Evolutionary conservation across 176 grass and related monocot genomes (phyloP).

Genomic region (Zizania latifolia): DNA sequence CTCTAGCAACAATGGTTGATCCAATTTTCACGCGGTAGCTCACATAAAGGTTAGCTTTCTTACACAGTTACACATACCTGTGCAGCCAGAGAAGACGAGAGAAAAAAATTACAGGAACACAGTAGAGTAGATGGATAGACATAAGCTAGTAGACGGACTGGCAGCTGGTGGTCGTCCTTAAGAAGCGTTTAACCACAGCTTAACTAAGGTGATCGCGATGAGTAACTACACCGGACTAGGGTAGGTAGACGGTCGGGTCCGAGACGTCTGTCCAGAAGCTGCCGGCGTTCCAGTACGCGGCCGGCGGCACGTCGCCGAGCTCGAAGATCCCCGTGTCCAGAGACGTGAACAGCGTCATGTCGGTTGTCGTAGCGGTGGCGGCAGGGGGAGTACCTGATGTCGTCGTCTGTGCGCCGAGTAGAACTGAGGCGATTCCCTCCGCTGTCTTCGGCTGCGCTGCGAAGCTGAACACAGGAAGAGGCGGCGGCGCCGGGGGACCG

Average conservation of each 20-base stretch:
- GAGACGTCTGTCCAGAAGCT: slow-evolving; percentile 47
- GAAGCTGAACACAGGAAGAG: slow-evolving; percentile 39
- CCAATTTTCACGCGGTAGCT: background rate
- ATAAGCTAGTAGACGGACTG: too few relatives aligned
- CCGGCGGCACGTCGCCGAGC: slow-evolving; percentile 29
- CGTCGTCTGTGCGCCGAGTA: background rate
- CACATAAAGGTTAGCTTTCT: slow-evolving; percentile 37
- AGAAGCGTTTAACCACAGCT: slow-evolving; percentile 32
- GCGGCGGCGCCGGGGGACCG: slow-evolving; percentile 26
- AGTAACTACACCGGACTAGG: slow-evolving; percentile 33
- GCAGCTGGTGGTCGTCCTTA: slow-evolving; percentile 28
- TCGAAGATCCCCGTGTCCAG: slow-evolving; percentile 47
- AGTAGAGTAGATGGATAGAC: background rate
- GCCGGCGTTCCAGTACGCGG: slow-evolving; percentile 39
- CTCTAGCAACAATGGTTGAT: background rate
- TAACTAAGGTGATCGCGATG: slow-evolving; percentile 19
- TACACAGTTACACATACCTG: slow-evolving; percentile 27
- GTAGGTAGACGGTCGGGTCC: slow-evolving; percentile 41
- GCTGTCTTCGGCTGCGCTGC: slow-evolving; percentile 11
- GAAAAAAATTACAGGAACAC: background rate
- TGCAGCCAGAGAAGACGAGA: too few relatives aligned
- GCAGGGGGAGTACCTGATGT: background rate
- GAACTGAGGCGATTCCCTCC: background rate
- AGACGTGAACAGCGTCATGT: slow-evolving; percentile 36
- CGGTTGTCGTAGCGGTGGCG: background rate